Evolutionary conservation across 805 yeast species (phyloP).

Genomic region (Zygosaccharomyces lentus): DNA sequence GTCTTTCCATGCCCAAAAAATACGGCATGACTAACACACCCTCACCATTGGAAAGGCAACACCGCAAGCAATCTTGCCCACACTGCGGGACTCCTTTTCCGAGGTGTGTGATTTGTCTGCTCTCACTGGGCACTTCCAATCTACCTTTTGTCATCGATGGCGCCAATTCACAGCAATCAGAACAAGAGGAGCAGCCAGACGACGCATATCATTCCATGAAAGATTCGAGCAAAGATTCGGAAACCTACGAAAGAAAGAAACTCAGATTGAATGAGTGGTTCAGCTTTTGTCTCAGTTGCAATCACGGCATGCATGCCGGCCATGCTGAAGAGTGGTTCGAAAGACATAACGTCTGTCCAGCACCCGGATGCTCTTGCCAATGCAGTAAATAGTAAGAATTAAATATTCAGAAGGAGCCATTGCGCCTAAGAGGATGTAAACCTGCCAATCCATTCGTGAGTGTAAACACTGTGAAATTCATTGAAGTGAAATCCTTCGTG

Average conservation of each 20-base stretch:
- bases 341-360: conserved; percentile 84
- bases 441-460: neutral
- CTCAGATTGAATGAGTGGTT: conserved; percentile 70
- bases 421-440: neutral
- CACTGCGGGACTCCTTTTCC: conserved; percentile 87
- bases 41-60: conserved; percentile 11
- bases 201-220: neutral
- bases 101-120: conserved; percentile 81
- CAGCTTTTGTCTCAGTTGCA: conserved; percentile 84
- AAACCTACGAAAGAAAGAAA: conserved; percentile 17
- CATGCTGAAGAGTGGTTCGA: conserved; percentile 97
- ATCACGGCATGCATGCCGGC: conserved; percentile 91
- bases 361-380: conserved; percentile 83
- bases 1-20: conserved; percentile 10
- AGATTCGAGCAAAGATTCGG: neutral
- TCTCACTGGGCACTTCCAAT: conserved; percentile 60
- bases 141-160: conserved; percentile 35
- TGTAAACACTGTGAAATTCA: neutral
- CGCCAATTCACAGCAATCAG: neutral
- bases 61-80: conserved; percentile 50
- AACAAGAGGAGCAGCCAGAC: neutral
- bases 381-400: conserved; percentile 49
- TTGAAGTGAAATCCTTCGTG: conserved; percentile 6
- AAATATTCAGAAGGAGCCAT: neutral
- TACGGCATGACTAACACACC: conserved; percentile 13